Conservation (phyloP, 129 eudicot genomes). For the Flaveria robusta region DNA sequence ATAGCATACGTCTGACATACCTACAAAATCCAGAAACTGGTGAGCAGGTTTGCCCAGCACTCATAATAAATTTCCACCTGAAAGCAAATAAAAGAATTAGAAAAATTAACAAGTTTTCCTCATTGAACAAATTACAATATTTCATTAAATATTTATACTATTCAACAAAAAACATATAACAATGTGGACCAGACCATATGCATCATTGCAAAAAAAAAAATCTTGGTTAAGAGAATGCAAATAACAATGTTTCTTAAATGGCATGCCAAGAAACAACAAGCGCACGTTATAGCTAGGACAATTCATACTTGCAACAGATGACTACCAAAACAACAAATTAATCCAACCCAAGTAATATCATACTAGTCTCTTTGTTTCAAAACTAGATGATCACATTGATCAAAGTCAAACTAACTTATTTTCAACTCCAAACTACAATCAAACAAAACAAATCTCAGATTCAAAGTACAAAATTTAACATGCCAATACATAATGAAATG, state of each 20-base stretch:
- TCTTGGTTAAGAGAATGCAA: neutral
- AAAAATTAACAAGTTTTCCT: neutral
- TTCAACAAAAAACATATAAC: neutral
- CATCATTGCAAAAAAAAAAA: neutral
- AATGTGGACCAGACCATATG: neutral
- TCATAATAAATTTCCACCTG: conserved; percentile 39
- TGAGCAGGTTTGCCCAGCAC: conserved; percentile 34
- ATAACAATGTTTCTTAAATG: neutral
- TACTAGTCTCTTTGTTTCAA: conserved; percentile 2
- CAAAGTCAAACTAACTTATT: neutral
- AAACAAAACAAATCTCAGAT: neutral
- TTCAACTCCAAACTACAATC: neutral
- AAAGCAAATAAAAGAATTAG: conserved; percentile 5
- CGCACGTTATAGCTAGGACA: neutral
- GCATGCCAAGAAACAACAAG: neutral
- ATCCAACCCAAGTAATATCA: neutral
- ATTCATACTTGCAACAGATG: neutral
- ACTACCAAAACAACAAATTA: neutral
- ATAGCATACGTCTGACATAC: conserved; percentile 17
- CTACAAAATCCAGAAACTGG: conserved; percentile 35
- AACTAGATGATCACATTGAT: neutral
- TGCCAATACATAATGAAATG: too few species aligned
- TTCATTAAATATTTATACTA: neutral
- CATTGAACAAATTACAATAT: neutral
- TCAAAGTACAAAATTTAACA: conserved; percentile 2